phyloP scores from a whole-genome alignment of 2,329 filamentous ascomycete species.

The Ophiostoma tasmaniense region DNA sequence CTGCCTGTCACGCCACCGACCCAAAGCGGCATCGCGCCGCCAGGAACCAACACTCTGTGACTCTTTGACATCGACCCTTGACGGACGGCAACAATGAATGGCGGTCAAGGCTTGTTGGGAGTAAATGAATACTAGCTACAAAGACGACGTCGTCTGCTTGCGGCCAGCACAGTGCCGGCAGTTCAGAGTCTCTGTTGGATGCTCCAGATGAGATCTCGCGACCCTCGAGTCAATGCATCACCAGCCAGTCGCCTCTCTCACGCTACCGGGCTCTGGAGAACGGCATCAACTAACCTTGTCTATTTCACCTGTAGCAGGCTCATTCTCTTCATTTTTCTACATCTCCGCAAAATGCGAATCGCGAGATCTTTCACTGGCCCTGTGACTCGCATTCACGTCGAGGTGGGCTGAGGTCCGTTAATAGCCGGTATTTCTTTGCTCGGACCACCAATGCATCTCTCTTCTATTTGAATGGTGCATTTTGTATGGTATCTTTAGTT shows the following conservation, averaged over 20 bases:
- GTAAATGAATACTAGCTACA: no score
- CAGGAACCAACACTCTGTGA: background rate
- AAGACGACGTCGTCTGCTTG: background rate
- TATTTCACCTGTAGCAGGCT: background rate
- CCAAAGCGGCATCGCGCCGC: constrained; percentile 2
- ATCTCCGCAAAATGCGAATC: background rate
- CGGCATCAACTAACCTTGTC: background rate
- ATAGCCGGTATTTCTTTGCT: background rate
- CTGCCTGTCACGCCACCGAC: background rate
- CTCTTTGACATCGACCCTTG: no score
- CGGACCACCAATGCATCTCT: background rate
- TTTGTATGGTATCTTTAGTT: no score
- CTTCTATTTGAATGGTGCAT: background rate
- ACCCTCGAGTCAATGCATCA: background rate
- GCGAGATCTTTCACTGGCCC: background rate
- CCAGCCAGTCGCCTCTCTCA: background rate
- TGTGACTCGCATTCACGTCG: background rate
- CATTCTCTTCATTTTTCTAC: background rate
- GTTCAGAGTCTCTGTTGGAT: background rate
- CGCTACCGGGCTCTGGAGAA: background rate
- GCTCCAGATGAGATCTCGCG: background rate
- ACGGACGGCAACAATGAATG: background rate
- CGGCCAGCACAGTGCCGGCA: background rate
- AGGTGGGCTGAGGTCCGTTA: background rate
- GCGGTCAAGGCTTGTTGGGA: background rate